These are phyloP conservation scores for Avena eriantha DNA, from an alignment of 176 grass and related monocot genomes.

Conservation along the genomic window DNA sequence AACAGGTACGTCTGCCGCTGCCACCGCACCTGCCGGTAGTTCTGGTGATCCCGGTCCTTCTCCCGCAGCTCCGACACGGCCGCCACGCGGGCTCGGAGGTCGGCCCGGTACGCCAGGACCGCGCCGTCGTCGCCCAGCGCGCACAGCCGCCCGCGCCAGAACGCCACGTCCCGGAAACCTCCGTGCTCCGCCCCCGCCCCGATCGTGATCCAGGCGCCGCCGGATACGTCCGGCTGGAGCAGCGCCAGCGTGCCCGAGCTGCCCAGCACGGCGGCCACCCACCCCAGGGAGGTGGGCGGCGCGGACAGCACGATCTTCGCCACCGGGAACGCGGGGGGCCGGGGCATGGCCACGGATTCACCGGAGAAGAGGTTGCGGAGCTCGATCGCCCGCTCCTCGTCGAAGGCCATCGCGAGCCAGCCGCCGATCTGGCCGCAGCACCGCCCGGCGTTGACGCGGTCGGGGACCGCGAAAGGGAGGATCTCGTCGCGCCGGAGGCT, in stretches of 20 bases:
- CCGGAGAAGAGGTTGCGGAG: slow-evolving; percentile 35
- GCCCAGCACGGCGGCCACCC: slow-evolving; percentile 41
- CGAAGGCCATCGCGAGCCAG: slow-evolving; percentile 44
- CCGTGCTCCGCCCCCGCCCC: not conserved
- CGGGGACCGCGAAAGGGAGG: slow-evolving; percentile 25
- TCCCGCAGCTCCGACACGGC: slow-evolving; percentile 33
- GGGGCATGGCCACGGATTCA: not conserved
- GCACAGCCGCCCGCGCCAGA: slow-evolving; percentile 38
- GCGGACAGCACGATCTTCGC: slow-evolving; percentile 40
- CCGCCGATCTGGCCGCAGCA: slow-evolving; percentile 48
- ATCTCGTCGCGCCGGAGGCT: slow-evolving; percentile 38
- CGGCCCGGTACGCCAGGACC: slow-evolving; percentile 24
- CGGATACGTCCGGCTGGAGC: slow-evolving; percentile 16
- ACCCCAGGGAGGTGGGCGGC: slow-evolving; percentile 28
- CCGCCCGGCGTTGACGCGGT: not conserved
- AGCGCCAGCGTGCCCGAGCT: slow-evolving; percentile 37
- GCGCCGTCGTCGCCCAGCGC: slow-evolving; percentile 24
- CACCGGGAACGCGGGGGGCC: slow-evolving; percentile 28
- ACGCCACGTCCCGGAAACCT: slow-evolving; percentile 40
- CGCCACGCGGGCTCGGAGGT: slow-evolving; percentile 17
- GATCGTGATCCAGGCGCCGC: not conserved
- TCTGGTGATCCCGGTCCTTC: not conserved
- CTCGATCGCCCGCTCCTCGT: slow-evolving; percentile 11
- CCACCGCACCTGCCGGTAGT: not conserved
- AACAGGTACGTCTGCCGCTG: not conserved